Evolutionary conservation across 257 asterid genomes (phyloP).

Genomic region (Pogostemon cablin): DNA sequence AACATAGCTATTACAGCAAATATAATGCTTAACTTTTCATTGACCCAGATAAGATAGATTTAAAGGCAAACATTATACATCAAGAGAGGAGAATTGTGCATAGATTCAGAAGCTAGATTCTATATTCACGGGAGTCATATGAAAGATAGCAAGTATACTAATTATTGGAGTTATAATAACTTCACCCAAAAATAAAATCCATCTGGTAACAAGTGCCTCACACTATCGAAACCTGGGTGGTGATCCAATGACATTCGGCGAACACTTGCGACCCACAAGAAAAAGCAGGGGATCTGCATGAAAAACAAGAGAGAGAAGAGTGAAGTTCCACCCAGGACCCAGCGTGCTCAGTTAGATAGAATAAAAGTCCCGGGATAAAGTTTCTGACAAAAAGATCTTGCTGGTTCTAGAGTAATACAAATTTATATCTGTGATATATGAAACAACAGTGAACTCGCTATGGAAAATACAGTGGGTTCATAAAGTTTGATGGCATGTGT

Average conservation of each 20-base stretch:
- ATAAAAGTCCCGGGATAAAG: conserved; percentile 3
- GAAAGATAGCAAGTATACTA: background rate
- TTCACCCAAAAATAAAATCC: conserved; percentile 18
- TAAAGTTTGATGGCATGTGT: conserved; percentile 3
- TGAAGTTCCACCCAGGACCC: conserved; percentile 17
- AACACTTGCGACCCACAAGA: conserved; percentile 66
- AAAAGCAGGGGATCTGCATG: conserved; percentile 79
- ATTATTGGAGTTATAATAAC: no score
- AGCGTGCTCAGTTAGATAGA: conserved; percentile 9
- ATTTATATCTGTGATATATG: background rate
- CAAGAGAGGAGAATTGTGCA: background rate
- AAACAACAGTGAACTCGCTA: conserved; percentile 10
- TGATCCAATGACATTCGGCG: conserved; percentile 87
- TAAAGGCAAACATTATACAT: background rate
- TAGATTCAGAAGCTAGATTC: background rate
- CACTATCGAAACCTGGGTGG: conserved; percentile 94
- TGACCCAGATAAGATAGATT: background rate
- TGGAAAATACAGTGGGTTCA: background rate
- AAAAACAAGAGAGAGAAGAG: conserved; percentile 24
- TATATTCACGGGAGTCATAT: background rate
- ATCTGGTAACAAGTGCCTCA: conserved; percentile 46
- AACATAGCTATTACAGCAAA: conserved; percentile 2
- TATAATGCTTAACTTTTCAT: background rate
- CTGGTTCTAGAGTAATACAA: conserved; percentile 11
- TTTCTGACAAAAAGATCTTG: background rate